Percentiles rank a stretch among this genome's conserved stretches.
Conservation (phyloP, 805 yeast genomes). For the Candida endomychidarum region DNA sequence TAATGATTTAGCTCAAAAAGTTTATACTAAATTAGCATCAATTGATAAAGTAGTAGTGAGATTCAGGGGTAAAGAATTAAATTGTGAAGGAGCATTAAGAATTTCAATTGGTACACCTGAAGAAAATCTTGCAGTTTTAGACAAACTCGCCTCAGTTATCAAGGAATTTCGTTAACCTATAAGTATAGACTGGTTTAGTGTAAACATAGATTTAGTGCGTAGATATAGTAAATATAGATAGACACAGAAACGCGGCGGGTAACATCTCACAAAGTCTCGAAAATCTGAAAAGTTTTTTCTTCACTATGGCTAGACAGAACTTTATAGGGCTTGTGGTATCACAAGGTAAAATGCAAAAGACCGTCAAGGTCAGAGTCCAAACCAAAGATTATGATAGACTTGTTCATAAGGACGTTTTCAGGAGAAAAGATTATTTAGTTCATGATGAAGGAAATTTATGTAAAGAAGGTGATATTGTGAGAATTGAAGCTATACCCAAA, state of each 20-base stretch:
- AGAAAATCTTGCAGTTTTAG: conserved; percentile 64
- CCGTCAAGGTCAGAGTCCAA: conserved; percentile 89
- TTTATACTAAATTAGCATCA: conserved; percentile 72
- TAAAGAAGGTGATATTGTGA: conserved; percentile 92
- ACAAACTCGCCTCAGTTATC: conserved; percentile 38
- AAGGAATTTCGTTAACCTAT: conserved; percentile 1
- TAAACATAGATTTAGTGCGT: too few relatives aligned
- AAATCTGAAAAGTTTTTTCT: conserved; percentile 5
- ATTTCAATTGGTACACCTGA: conserved; percentile 81
- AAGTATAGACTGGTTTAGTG: too few relatives aligned
- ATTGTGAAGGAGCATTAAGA: conserved; percentile 86
- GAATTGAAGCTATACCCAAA: conserved; percentile 88
- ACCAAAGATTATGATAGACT: conserved; percentile 68
- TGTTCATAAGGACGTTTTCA: conserved; percentile 72
- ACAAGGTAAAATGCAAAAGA: conserved; percentile 94
- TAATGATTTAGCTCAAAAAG: conserved; percentile 60
- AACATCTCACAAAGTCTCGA: background rate
- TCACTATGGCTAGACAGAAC: conserved; percentile 79
- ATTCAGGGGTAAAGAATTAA: conserved; percentile 86
- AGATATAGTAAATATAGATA: too few relatives aligned
- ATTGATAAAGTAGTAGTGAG: conserved; percentile 80
- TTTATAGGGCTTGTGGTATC: conserved; percentile 91
- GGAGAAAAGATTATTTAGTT: conserved; percentile 80
- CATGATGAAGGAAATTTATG: conserved; percentile 93
- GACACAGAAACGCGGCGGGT: background rate